Evolutionary conservation across 2,329 filamentous ascomycete species (phyloP), one percentile per base, ranked within the genome.

Genomic region (Periconia macrospinosa): DNA sequence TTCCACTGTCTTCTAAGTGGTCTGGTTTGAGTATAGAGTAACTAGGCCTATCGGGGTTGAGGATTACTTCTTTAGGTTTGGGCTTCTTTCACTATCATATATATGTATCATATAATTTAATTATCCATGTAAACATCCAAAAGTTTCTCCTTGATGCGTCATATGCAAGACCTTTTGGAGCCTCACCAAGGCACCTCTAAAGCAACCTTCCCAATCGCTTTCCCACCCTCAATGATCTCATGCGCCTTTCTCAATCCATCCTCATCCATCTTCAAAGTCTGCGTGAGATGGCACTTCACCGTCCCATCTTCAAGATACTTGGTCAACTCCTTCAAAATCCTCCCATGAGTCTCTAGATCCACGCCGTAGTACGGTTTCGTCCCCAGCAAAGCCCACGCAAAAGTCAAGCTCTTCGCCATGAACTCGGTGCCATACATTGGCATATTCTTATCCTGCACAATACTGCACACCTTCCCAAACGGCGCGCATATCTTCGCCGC

Each of bases 391-490:
- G 69, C 72, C 76, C 77, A 79, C 3, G 69, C 63, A 50, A 78
- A 79, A 1, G 70, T 72, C 47, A 79, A 55, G 15, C 70, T 75
- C 63, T 79, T 79, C 46, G 75, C 70, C 75, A 79, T 77, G 61
- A 76, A 78, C 60, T 77, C 69, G 2, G 76, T 75, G 2, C 76
- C 76, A 55, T 79, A 79, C 73, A 78, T 75, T 20, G 71, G 71
- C 30, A 74, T 57, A 42, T 71, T 57, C 43, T 71, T 58, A 8
- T 72, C 72, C 60, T 80, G 77, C 14, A 79, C 76, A 50, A 79
- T 78, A 13, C 72, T 76, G 66, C 75, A 78, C 7, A 78, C 71
- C 58, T 78, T 79, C 9, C 75, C 76, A 41, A 79, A 78, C 2
- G 77, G 76, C 15, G 72, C 74, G 40, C 72, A 70, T n/a, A 79